Base-by-base conservation (phyloP, 495 filamentous ascomycete genomes). In the Cladorrhinum samala region DNA sequence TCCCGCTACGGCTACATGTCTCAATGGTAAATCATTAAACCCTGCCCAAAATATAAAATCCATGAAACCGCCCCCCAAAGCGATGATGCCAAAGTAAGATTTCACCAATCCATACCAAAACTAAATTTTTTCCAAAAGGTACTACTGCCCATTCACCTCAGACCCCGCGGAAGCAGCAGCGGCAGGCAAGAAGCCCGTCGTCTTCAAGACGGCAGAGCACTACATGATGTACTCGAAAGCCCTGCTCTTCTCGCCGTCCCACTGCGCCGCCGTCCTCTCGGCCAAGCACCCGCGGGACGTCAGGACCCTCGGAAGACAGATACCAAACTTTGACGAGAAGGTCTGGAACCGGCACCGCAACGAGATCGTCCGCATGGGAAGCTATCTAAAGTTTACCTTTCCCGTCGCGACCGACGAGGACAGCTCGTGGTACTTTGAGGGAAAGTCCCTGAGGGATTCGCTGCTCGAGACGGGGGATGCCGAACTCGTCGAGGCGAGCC, bases 171-270 rank as follows among this genome's bases (percentile, higher is more conserved):
- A n/a, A n/a, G n/a, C n/a, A n/a, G n/a, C n/a, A n/a, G n/a, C n/a
- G n/a, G n/a, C n/a, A n/a, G n/a, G n/a, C n/a, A 33, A 5, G 11
- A 33, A 11, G 6, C 27, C 27, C 27, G n/a, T 41, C 17, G n/a
- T 17, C 39, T 41, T 41, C n/a, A 14, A 14, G n/a, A 41, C 39
- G 5, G 7, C 39, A 8, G 39, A 41, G n/a, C 39, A 41, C 63
- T 83, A 81, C 66, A 83, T 85, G 81, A 83, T 83, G 82, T 72
- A 83, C 65, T 73, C 72, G 46, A 84, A 84, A 67, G 81, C 79
- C 1, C 41, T 78, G 2, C 71, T 83, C 56, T 84, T 85, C 69
- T 43, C 53, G 27, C 71, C 76, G 59, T 47, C 46, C 19, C 59
- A 61, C 1, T 59, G 67, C 36, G 52, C 54, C 11, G 25, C 71